phyloP scores from a whole-genome alignment of 306 rosid genomes.

The Cucurbita moschata region DNA sequence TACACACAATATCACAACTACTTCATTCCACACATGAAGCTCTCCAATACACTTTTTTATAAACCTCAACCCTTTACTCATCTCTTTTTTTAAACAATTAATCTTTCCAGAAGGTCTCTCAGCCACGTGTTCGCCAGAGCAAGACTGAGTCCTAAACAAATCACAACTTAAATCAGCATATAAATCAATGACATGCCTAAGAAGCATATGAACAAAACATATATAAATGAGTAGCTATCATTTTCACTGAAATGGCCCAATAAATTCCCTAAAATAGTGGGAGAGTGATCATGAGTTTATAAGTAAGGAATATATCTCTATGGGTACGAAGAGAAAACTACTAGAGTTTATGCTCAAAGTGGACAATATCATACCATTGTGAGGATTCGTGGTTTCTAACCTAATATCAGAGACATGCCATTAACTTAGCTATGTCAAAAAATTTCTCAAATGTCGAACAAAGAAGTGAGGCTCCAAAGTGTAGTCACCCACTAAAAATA shows the following conservation, averaged over 20 bases:
- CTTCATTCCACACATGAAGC: constrained; percentile 1
- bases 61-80: background rate
- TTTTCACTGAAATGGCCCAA: background rate
- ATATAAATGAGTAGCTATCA: background rate
- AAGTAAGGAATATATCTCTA: too few relatives aligned
- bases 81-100: background rate
- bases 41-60: background rate
- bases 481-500: too few relatives aligned
- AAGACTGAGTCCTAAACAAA: background rate
- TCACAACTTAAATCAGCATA: background rate
- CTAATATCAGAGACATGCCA: too few relatives aligned
- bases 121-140: background rate
- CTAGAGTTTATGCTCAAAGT: too few relatives aligned
- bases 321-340: too few relatives aligned
- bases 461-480: too few relatives aligned
- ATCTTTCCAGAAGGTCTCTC: background rate
- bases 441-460: too few relatives aligned
- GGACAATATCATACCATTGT: too few relatives aligned
- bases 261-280: background rate
- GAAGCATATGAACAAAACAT: background rate
- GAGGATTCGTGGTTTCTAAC: too few relatives aligned
- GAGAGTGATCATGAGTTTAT: too few relatives aligned
- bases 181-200: background rate
- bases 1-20: background rate
- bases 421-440: too few relatives aligned